A percentile compares a stretch with the other conserved stretches of the same genome.
These are phyloP conservation scores for Leccinum sublutescens DNA, from an alignment of 768 basidiomycete genomes.

Conservation along the genomic window DNA sequence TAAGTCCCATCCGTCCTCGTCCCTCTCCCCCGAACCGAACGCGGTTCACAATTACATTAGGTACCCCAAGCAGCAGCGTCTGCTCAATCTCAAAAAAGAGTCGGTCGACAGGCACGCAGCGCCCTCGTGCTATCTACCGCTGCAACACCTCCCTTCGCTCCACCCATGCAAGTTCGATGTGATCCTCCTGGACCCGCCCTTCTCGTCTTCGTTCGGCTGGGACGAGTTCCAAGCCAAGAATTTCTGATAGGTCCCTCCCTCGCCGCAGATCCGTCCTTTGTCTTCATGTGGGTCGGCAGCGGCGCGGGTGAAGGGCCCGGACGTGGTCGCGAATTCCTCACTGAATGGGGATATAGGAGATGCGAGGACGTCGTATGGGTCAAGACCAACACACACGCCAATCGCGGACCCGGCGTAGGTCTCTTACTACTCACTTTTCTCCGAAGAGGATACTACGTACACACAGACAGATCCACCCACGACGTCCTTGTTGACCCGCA, in stretches of 20 bases:
- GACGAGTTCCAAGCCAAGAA: constrained; percentile 62
- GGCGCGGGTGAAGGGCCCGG: constrained; percentile 90
- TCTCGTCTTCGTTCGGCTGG: constrained; percentile 85
- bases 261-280: constrained; percentile 88
- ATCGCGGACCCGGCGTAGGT: constrained; percentile 73
- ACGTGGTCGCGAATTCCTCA: constrained; percentile 84
- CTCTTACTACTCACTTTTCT: not conserved
- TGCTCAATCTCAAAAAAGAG: constrained; percentile 79
- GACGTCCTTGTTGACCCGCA: constrained; percentile 79
- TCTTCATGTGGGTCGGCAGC: constrained; percentile 95
- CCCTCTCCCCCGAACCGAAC: not conserved
- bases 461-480: constrained; percentile 80
- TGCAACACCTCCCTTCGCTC: constrained; percentile 53
- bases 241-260: constrained; percentile 72
- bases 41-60: constrained; percentile 37
- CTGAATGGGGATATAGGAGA: constrained; percentile 90
- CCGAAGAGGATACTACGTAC: not conserved
- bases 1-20: constrained; percentile 40
- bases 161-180: constrained; percentile 81
- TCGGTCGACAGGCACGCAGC: constrained; percentile 69
- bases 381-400: constrained; percentile 77
- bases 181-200: constrained; percentile 89
- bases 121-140: constrained; percentile 70
- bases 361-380: constrained; percentile 99
- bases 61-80: constrained; percentile 90